Evolutionary conservation across 2,329 filamentous ascomycete species (phyloP).

Genomic region (Monosporascus sp.): DNA sequence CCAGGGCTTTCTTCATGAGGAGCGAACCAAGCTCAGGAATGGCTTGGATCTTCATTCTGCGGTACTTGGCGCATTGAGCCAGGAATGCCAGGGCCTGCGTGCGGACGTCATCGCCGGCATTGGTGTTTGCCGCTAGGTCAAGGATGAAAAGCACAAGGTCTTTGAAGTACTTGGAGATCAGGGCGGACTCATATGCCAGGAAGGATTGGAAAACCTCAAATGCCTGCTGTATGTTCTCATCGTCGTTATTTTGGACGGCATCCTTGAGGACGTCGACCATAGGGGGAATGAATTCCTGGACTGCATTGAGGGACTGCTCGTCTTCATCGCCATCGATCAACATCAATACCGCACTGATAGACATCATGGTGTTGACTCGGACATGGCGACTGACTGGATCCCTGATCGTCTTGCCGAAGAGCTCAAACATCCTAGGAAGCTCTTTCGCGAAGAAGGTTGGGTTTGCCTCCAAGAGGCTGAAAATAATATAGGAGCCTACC

Average conservation of each 20-base stretch:
- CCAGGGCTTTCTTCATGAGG: conserved; percentile 80
- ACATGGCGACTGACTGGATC: conserved; percentile 90
- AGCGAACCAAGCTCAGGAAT: conserved; percentile 78
- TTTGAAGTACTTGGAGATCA: conserved; percentile 80
- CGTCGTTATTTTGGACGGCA: conserved; percentile 71
- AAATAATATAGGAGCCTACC: conserved; percentile 89
- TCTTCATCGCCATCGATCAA: conserved; percentile 86
- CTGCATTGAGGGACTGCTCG: conserved; percentile 61
- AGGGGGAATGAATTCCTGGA: conserved; percentile 75
- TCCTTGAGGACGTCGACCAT: conserved; percentile 90
- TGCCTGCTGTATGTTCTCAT: conserved; percentile 81
- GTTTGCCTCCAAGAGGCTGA: conserved; percentile 82
- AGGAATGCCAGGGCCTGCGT: conserved; percentile 90
- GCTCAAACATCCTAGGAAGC: conserved; percentile 69
- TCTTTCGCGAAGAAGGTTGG: conserved; percentile 80
- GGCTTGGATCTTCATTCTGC: conserved; percentile 91
- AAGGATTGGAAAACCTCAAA: conserved; percentile 98
- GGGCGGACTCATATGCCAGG: conserved; percentile 79
- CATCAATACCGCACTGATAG: conserved; percentile 81
- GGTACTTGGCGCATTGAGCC: conserved; percentile 84
- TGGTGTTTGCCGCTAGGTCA: conserved; percentile 70
- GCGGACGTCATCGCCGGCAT: conserved; percentile 77
- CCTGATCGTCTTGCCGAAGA: conserved; percentile 83
- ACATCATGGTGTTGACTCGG: conserved; percentile 88
- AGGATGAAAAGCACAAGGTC: conserved; percentile 94